Evolutionary conservation across 2,329 filamentous ascomycete genomes (phyloP).

Genomic region (Cladosporium austrohemisphaericum): DNA sequence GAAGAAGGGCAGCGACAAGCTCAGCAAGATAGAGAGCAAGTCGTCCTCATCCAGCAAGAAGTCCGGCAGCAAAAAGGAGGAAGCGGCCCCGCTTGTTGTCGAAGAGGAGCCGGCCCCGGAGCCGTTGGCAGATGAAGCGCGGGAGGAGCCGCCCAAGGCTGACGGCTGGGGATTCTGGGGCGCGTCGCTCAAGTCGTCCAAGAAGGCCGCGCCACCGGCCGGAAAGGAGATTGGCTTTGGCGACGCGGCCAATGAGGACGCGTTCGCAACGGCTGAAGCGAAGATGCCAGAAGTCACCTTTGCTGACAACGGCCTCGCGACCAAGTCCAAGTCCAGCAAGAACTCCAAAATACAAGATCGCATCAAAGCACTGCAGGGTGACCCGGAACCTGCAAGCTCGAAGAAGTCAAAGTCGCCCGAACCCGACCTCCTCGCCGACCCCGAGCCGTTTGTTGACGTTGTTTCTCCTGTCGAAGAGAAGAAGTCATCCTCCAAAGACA

Average conservation of each 20-base stretch:
- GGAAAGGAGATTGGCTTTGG: constrained; percentile 43
- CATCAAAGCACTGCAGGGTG: constrained; percentile 45
- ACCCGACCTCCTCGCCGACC: constrained; percentile 11
- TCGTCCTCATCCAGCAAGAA: constrained; percentile 14
- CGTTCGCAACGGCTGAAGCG: constrained; percentile 35
- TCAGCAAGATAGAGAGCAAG: constrained; percentile 28
- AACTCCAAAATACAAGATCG: constrained; percentile 50
- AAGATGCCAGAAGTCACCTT: constrained; percentile 44
- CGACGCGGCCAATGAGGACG: constrained; percentile 40
- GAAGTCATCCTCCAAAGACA: constrained; percentile 18
- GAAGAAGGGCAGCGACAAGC: constrained; percentile 24
- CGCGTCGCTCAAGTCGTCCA: constrained; percentile 41
- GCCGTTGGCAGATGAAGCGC: constrained; percentile 16
- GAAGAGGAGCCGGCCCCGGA: constrained; percentile 16
- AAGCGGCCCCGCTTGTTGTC: constrained; percentile 21
- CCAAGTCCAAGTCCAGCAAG: constrained; percentile 41
- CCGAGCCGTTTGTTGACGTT: constrained; percentile 10
- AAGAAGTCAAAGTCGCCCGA: constrained; percentile 19
- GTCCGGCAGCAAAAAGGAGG: constrained; percentile 27
- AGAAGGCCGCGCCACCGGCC: constrained; percentile 34
- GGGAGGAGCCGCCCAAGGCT: constrained; percentile 24
- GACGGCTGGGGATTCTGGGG: constrained; percentile 44
- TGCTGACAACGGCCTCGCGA: constrained; percentile 40
- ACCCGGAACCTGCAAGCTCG: constrained; percentile 27
- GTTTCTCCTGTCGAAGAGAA: constrained; percentile 17